Evolutionary conservation across 2,329 filamentous ascomycete species (phyloP).

Genomic region (Clarireedia hainanense): DNA sequence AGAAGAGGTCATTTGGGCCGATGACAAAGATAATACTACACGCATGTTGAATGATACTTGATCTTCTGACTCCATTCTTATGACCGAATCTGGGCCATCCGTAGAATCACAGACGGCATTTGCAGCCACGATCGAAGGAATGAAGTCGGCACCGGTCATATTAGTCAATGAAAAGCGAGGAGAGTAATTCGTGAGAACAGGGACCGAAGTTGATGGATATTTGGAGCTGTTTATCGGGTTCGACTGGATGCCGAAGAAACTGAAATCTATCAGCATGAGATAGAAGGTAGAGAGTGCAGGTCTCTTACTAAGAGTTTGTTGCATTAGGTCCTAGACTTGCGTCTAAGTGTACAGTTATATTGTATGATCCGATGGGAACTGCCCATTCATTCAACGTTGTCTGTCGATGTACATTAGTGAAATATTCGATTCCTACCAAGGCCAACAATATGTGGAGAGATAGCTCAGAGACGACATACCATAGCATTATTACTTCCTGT

Average conservation of each 20-base stretch:
- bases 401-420: background rate
- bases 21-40: background rate
- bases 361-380: background rate
- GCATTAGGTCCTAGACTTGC: slow-evolving; percentile 5
- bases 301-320: slow-evolving; percentile 2
- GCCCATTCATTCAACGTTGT: slow-evolving; percentile 3
- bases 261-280: background rate
- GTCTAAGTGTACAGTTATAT: background rate
- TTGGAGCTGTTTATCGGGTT: background rate
- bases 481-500: slow-evolving; percentile 4
- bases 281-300: background rate
- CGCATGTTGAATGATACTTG: background rate
- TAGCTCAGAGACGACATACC: background rate
- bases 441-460: background rate
- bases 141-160: slow-evolving; percentile 4
- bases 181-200: slow-evolving; percentile 5
- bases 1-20: background rate
- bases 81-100: slow-evolving; percentile 1
- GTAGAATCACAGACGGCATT: background rate
- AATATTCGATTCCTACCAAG: background rate
- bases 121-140: background rate
- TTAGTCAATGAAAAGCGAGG: slow-evolving; percentile 5
- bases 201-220: slow-evolving; percentile 2
- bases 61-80: background rate
- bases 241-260: slow-evolving; percentile 10